phyloP scores from a whole-genome alignment of 2,329 filamentous ascomycete genomes.

The Achaetomium macrosporum region DNA sequence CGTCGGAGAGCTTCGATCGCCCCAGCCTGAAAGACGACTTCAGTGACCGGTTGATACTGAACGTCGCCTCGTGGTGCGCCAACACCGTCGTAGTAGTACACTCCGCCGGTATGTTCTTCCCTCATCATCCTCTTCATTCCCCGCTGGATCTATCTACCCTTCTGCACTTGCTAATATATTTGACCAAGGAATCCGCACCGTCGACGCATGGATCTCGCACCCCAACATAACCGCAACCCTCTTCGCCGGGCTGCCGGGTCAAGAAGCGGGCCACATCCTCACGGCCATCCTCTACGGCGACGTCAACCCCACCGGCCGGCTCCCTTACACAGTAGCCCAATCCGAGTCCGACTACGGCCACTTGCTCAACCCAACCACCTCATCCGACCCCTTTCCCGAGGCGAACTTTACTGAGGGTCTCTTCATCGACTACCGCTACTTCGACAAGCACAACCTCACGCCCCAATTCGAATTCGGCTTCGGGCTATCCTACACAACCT shows the following conservation, averaged over 20 bases:
- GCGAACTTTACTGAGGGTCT: conserved; percentile 54
- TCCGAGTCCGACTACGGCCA: conserved; percentile 49
- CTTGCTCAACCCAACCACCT: conserved; percentile 45
- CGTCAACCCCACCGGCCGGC: conserved; percentile 46
- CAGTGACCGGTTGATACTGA: conserved; percentile 53
- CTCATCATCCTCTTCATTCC: neutral
- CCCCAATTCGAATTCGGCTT: conserved; percentile 51
- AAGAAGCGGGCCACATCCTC: conserved; percentile 56
- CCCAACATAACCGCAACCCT: conserved; percentile 59
- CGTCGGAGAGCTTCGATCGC: conserved; percentile 70
- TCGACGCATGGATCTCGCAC: conserved; percentile 60
- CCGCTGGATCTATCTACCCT: neutral
- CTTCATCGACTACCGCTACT: conserved; percentile 50
- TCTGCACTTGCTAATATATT: neutral
- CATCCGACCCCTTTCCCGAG: conserved; percentile 50
- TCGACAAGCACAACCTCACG: conserved; percentile 40
- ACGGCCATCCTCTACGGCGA: conserved; percentile 54
- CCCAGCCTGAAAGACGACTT: conserved; percentile 63
- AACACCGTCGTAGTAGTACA: conserved; percentile 62
- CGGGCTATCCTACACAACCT: conserved; percentile 51
- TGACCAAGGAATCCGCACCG: conserved; percentile 48
- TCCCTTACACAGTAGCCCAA: conserved; percentile 57
- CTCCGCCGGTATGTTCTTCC: conserved; percentile 36
- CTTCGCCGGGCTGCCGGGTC: conserved; percentile 59
- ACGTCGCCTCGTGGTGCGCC: conserved; percentile 53